Conservation (phyloP, 768 basidiomycete genomes). For the Cytidiella melzeri region DNA sequence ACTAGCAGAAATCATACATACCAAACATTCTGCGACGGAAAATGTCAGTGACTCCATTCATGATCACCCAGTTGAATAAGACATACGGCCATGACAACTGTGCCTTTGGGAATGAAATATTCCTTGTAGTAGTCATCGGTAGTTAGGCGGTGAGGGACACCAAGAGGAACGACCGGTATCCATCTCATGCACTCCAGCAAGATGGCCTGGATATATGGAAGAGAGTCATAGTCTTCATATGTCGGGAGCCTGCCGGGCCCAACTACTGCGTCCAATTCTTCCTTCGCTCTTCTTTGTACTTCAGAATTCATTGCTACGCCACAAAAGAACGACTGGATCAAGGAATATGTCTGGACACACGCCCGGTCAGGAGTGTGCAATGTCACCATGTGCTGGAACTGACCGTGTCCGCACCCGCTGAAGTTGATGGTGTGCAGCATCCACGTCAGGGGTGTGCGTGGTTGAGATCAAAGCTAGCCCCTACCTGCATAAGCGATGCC, state of each 20-base stretch:
- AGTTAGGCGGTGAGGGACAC: not conserved
- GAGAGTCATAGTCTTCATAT: conserved; percentile 15
- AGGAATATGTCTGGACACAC: not conserved
- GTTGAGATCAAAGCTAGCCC: not conserved
- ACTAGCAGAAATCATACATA: not conserved
- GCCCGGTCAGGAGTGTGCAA: not conserved
- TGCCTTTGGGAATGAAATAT: not conserved
- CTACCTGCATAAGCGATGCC: not conserved
- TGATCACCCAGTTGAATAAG: not conserved
- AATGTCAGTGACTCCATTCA: not conserved
- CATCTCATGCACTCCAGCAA: conserved; percentile 23
- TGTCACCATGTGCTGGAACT: not conserved
- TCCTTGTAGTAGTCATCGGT: conserved; percentile 4
- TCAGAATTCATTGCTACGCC: conserved; percentile 15
- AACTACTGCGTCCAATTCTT: conserved; percentile 13
- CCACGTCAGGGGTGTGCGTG: not conserved
- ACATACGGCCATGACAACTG: not conserved
- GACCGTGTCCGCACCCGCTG: not conserved
- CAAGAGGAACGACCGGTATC: conserved; percentile 14
- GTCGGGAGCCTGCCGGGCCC: conserved; percentile 19
- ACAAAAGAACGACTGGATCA: conserved; percentile 7
- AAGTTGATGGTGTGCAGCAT: not conserved
- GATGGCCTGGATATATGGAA: conserved; percentile 23
- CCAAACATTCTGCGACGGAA: not conserved
- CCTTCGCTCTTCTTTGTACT: conserved; percentile 14